Evolutionary conservation across 1,139 yeast species (phyloP), one percentile per base, ranked within the genome.

Genomic region (Sugiyamaella novakii): DNA sequence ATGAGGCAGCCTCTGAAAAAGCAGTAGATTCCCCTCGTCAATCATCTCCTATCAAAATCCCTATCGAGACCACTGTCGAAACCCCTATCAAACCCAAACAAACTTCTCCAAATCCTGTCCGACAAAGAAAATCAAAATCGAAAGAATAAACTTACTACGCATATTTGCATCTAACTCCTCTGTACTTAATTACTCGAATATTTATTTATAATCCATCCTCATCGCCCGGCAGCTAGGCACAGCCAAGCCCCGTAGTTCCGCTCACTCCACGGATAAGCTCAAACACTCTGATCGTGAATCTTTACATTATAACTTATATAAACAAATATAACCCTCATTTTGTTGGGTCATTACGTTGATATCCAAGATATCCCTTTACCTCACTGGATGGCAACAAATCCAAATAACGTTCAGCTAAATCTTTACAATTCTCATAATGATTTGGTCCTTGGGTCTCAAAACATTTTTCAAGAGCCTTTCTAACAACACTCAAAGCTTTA

Each of bases 321-420:
- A 17, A 24, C 21, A 11, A 21, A 22, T 22, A 22, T 8, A 6
- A n/a, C n/a, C 18, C 35, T 68, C 73, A 84, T 73, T 84, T 84
- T 46, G 86, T 75, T 46, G 91, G 91, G 67, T 86, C 95, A 71
- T 84, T 85, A 78, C 86, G 83, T 71, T 86, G 94, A 74, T 86
- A 86, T 17, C 88, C 91, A 67, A 83, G 73, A 70, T 77, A 85
- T 40, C 95, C 95, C 60, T 80, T 77, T 54, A 83, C 76, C 58
- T 82, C 79, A 61, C 83, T 78, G 45, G 75, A 70, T 55, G 87
- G 91, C 54, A 85, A 74, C 85, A 85, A 76, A 62, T 83, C 86
- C 75, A 86, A 72, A 69, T 86, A 86, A 67, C 84, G 81, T 70
- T 85, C 84, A 34, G 88, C 84, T 64, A 84, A 73, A 66, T 83